Evolutionary conservation across 2,329 filamentous ascomycete species (phyloP).

Genomic region (Zymoseptoria pseudotritici): DNA sequence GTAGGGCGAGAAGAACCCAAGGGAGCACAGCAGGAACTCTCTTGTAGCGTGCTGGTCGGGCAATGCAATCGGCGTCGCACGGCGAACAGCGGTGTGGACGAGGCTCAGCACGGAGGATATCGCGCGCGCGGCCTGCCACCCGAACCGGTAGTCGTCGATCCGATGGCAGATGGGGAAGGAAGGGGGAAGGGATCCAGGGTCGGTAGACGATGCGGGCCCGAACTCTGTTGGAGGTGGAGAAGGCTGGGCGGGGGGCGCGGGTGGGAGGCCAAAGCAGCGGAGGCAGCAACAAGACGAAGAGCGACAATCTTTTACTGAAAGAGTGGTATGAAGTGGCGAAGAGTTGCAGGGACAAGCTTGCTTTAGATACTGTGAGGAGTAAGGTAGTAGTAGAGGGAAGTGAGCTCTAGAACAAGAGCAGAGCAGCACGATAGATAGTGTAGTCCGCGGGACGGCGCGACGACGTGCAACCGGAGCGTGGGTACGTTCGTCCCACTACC

Average conservation of each 20-base stretch:
- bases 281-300: slow-evolving; percentile 2
- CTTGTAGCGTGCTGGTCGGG: not conserved
- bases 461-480: not conserved
- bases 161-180: not conserved
- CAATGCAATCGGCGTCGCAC: not conserved
- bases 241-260: slow-evolving; percentile 1
- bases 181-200: not conserved
- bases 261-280: slow-evolving; percentile 1
- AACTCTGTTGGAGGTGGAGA: not conserved
- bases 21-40: not conserved
- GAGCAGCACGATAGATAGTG: not conserved
- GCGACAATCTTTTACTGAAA: slow-evolving; percentile 25
- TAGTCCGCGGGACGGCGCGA: not conserved
- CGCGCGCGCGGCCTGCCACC: not conserved
- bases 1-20: slow-evolving; percentile 3
- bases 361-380: slow-evolving; percentile 13
- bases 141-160: not conserved
- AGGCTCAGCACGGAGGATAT: not conserved
- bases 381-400: too few species aligned
- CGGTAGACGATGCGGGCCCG: not conserved
- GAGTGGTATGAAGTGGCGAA: slow-evolving; percentile 18
- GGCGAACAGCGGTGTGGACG: not conserved
- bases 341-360: slow-evolving; percentile 26
- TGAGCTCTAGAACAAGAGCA: not conserved
- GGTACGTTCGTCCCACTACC: too few species aligned